Conservation (phyloP, 2,329 filamentous ascomycete species). For the Aschersonia sp. region DNA sequence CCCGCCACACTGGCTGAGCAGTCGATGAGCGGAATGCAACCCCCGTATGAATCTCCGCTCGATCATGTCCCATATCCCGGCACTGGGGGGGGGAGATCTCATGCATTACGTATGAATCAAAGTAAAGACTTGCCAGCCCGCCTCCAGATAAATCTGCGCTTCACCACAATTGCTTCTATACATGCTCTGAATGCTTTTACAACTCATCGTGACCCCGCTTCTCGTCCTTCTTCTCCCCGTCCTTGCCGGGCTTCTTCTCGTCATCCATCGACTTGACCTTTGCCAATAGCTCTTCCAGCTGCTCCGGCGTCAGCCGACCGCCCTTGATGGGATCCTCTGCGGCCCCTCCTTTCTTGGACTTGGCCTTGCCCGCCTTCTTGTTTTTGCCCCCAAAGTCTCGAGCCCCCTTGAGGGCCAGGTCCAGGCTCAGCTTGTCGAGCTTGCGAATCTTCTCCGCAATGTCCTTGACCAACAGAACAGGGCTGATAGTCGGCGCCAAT, state of each 20-base stretch:
- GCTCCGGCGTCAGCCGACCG: slow-evolving; percentile 17
- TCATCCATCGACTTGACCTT: slow-evolving; percentile 18
- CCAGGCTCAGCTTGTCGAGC: slow-evolving; percentile 55
- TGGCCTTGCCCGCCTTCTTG: slow-evolving; percentile 22
- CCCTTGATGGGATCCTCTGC: slow-evolving; percentile 27
- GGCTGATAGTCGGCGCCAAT: slow-evolving; percentile 56
- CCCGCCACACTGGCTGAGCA: too few species aligned
- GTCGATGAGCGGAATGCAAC: too few species aligned
- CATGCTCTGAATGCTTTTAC: slow-evolving; percentile 6
- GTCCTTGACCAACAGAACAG: slow-evolving; percentile 59
- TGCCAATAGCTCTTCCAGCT: slow-evolving; percentile 28
- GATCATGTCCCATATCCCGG: too few species aligned
- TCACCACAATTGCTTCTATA: too few species aligned
- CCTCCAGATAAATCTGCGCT: too few species aligned
- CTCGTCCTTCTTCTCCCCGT: slow-evolving; percentile 1
- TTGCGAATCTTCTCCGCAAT: slow-evolving; percentile 53
- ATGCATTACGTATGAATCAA: too few species aligned
- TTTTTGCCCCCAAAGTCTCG: slow-evolving; percentile 27
- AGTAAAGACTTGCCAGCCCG: too few species aligned
- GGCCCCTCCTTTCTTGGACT: slow-evolving; percentile 18
- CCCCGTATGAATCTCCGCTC: too few species aligned
- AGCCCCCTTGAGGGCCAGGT: slow-evolving; percentile 57
- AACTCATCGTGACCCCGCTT: slow-evolving; percentile 20
- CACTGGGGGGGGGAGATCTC: too few species aligned
- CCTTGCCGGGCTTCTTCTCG: slow-evolving; percentile 8